These are phyloP conservation scores for Tulasnella sp. DNA, from an alignment of 768 basidiomycete species.

Conservation along the genomic window DNA sequence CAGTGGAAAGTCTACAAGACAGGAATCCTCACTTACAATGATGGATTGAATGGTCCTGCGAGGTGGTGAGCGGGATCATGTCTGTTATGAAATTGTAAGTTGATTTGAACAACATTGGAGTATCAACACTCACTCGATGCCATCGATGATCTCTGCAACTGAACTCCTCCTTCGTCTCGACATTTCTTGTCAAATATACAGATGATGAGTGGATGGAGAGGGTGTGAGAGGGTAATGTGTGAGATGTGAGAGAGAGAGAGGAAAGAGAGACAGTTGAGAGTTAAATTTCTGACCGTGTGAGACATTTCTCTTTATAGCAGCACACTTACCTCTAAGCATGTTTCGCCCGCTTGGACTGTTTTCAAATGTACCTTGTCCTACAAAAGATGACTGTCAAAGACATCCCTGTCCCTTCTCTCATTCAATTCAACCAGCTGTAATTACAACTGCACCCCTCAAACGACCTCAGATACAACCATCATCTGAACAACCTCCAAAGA, in stretches of 20 bases:
- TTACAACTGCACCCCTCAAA: neutral
- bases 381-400: slow-evolving; percentile 7
- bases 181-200: too few species aligned
- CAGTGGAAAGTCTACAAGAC: neutral
- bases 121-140: neutral
- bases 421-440: neutral
- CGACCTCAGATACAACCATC: neutral
- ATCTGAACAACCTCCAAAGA: neutral
- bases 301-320: too few species aligned
- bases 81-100: slow-evolving; percentile 23
- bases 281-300: too few species aligned
- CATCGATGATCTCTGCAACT: neutral
- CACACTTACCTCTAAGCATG: neutral
- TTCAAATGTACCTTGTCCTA: slow-evolving; percentile 10
- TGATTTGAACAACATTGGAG: neutral
- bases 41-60: slow-evolving; percentile 43
- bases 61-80: slow-evolving; percentile 47
- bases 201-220: too few species aligned
- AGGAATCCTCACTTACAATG: slow-evolving; percentile 37
- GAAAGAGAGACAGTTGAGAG: too few species aligned
- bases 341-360: slow-evolving; percentile 7
- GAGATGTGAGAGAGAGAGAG: neutral
- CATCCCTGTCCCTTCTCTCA: slow-evolving; percentile 17
- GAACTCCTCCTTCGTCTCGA: too few species aligned
- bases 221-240: neutral